phyloP scores from a whole-genome alignment of 75 land plant species.

The Adiantum capillusveneris region DNA sequence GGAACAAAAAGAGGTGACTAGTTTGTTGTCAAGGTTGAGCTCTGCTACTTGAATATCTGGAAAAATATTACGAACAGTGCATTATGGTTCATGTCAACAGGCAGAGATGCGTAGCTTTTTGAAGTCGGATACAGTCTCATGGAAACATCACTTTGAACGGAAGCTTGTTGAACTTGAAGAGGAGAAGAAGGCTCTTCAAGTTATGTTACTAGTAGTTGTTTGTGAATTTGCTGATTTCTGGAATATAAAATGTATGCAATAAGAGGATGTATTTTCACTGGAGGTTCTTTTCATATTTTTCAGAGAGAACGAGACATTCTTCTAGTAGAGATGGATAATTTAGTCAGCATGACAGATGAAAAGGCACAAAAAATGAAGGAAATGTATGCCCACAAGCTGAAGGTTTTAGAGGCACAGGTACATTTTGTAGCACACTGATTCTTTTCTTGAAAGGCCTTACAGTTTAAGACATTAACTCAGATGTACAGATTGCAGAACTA shows the following conservation, averaged over 20 bases:
- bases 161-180: constrained; percentile 89
- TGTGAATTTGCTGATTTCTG: not conserved
- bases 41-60: no score
- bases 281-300: not conserved
- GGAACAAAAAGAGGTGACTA: constrained; percentile 83
- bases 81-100: constrained; percentile 29
- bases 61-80: not conserved
- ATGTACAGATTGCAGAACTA: constrained; percentile 70
- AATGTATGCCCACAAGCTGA: constrained; percentile 64
- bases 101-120: constrained; percentile 85
- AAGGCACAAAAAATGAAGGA: constrained; percentile 83
- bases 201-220: constrained; percentile 4
- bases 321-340: constrained; percentile 70
- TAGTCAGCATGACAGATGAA: constrained; percentile 63
- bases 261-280: no score
- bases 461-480: not conserved
- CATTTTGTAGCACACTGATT: not conserved
- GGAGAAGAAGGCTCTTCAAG: constrained; percentile 87
- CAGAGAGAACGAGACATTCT: constrained; percentile 87
- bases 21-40: constrained; percentile 4
- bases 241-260: not conserved
- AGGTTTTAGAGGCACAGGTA: constrained; percentile 90
- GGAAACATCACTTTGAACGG: constrained; percentile 95
- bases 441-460: not conserved
- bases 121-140: constrained; percentile 47